Conservation (phyloP, 768 basidiomycete species). For the Auriscalpium orientale region DNA sequence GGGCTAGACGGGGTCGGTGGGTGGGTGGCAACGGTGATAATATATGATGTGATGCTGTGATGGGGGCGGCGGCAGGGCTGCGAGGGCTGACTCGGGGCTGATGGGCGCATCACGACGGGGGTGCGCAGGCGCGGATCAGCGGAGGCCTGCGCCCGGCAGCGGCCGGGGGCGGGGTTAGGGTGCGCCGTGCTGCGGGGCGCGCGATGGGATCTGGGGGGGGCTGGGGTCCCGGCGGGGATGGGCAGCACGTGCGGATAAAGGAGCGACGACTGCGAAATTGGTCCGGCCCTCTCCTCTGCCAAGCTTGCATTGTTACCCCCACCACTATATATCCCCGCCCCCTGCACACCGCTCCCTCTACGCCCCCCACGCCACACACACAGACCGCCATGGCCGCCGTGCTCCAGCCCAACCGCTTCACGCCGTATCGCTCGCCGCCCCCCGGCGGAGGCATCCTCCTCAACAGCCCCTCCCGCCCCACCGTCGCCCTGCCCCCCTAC, state of each 20-base stretch:
- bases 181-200: too few relatives aligned
- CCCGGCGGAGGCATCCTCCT: conserved; percentile 1
- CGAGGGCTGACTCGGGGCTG: too few relatives aligned
- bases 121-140: too few relatives aligned
- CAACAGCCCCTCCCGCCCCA: neutral
- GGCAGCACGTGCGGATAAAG: neutral
- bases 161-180: too few relatives aligned
- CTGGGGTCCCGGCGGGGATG: neutral
- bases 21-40: too few relatives aligned
- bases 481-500: neutral
- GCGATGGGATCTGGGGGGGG: neutral
- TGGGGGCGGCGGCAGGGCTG: too few relatives aligned
- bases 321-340: neutral
- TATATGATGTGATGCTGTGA: too few relatives aligned
- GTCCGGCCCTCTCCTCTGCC: neutral
- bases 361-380: neutral
- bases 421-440: neutral
- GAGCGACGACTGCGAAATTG: neutral
- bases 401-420: neutral
- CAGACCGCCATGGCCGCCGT: conserved; percentile 3
- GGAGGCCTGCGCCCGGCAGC: too few relatives aligned
- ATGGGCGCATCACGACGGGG: too few relatives aligned
- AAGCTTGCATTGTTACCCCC: neutral
- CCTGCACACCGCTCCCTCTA: neutral
- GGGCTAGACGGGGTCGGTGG: too few relatives aligned